Base-by-base conservation (phyloP, 805 yeast species). In the Yarrowia sp. region DNA sequence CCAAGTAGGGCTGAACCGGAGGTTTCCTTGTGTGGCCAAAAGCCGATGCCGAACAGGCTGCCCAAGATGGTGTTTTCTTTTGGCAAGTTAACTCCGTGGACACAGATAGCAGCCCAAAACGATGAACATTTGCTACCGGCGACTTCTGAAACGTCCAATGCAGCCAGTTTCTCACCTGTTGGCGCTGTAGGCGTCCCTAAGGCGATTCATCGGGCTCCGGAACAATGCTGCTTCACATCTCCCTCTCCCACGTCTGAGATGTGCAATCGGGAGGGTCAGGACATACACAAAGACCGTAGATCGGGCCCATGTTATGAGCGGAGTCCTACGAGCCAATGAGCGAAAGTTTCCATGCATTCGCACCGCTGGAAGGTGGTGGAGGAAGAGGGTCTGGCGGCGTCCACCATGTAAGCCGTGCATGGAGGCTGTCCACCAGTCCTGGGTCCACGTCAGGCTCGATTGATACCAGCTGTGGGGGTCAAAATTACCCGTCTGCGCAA, bases 341-440 rank as follows among this genome's bases (percentile, higher is more conserved):
- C 52, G n/a, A 46, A 26, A 26, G 16, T 48, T 48, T 26, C 52
- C 16, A 8, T 26, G 52, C 52, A 26, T 48, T 32, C 7, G 5
- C 50, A 12, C 35, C 22, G 32, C 15, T 12, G 9, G 9, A 5
- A 46, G n/a, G 35, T 12, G 50, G 50, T 46, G 52, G 52, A 14
- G 52, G 52, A 26, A 36, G 52, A 12, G 36, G 16, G 52, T 14
- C 36, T 26, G 36, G 15, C n/a, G 12, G 52, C 52, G 52, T 48
- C 36, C 16, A 12, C 8, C 36, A 48, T 48, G 52, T 48, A 15
- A 4, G 50, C 1, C 14, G n/a, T 43, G 48, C 48, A 45, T 45
- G 14, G 22, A 0, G n/a, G 9, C 11, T 19, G 50, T 26, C 32
- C 32, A 26, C 32, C 32, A 5, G 32, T 26, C 32, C 32, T 26